Conservation (phyloP, 2,329 filamentous ascomycete species). For the Pseudogymnoascus sp. region DNA sequence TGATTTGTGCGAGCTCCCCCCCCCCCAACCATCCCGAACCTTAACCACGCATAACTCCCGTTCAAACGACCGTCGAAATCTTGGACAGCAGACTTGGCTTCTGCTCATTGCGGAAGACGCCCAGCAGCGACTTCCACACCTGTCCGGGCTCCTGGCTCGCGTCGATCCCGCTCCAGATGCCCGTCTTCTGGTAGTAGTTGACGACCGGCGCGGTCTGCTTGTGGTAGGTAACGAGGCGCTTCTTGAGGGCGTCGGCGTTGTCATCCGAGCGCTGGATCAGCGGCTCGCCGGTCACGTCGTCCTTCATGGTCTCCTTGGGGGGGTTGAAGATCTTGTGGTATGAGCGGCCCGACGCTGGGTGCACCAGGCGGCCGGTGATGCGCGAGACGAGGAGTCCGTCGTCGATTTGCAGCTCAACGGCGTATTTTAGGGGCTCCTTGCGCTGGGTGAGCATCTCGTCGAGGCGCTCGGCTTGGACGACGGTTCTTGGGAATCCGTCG, state of each 20-base stretch:
- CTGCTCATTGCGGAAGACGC: constrained; percentile 66
- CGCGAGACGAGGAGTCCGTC: constrained; percentile 87
- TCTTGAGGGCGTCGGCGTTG: constrained; percentile 92
- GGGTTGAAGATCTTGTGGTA: constrained; percentile 99
- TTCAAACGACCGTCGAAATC: constrained; percentile 18
- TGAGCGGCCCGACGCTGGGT: constrained; percentile 90
- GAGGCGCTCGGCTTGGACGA: constrained; percentile 88
- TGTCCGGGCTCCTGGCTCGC: constrained; percentile 91
- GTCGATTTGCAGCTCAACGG: constrained; percentile 94
- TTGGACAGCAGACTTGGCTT: constrained; percentile 28
- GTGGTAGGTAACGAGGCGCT: constrained; percentile 90
- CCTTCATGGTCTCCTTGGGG: constrained; percentile 86
- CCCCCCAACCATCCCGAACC: not conserved
- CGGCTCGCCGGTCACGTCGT: constrained; percentile 94
- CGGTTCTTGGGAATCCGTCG: constrained; percentile 95
- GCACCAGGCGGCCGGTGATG: constrained; percentile 91
- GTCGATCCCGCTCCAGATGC: constrained; percentile 93
- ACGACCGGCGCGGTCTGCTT: constrained; percentile 88
- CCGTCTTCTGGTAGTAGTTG: constrained; percentile 92
- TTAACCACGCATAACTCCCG: constrained; percentile 17
- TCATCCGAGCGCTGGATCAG: constrained; percentile 94
- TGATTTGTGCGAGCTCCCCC: constrained; percentile 23
- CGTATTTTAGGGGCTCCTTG: constrained; percentile 83
- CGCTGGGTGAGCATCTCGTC: constrained; percentile 79
- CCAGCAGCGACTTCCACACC: constrained; percentile 89